Evolutionary conservation across 768 basidiomycete genomes (phyloP).

Genomic region (Kwoniella mangroviensis): DNA sequence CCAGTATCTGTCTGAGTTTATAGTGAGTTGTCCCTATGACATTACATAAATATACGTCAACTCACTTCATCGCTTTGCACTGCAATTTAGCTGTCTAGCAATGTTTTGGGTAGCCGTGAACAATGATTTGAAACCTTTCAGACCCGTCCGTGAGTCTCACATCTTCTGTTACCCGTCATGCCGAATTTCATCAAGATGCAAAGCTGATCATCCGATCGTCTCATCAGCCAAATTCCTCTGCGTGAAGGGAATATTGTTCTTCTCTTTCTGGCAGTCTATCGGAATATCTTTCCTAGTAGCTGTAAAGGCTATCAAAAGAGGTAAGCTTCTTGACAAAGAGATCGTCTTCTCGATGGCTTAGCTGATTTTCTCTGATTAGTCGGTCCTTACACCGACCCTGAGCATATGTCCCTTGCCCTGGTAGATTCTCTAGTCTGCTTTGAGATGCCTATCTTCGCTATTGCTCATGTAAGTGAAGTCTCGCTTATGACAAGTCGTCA

Average conservation of each 20-base stretch:
- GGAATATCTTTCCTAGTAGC: conserved; percentile 86
- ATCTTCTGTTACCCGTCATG: neutral
- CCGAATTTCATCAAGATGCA: too few relatives aligned
- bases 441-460: conserved; percentile 96
- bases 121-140: conserved; percentile 83
- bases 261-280: conserved; percentile 97
- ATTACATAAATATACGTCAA: neutral
- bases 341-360: neutral
- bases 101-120: conserved; percentile 96
- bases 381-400: conserved; percentile 83
- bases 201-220: too few relatives aligned
- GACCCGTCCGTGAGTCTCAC: conserved; percentile 54
- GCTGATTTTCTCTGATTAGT: conserved; percentile 56
- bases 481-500: neutral
- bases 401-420: conserved; percentile 86
- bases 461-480: conserved; percentile 71
- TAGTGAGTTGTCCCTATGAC: conserved; percentile 63
- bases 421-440: conserved; percentile 90
- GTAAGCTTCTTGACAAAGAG: conserved; percentile 39
- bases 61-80: neutral
- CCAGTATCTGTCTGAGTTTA: conserved; percentile 57
- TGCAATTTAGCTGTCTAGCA: conserved; percentile 69
- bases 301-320: conserved; percentile 70
- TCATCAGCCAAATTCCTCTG: conserved; percentile 87
- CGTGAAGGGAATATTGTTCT: conserved; percentile 97